phyloP scores from a whole-genome alignment of 2,329 filamentous ascomycete species.

The Trichoderma brevicompactum region DNA sequence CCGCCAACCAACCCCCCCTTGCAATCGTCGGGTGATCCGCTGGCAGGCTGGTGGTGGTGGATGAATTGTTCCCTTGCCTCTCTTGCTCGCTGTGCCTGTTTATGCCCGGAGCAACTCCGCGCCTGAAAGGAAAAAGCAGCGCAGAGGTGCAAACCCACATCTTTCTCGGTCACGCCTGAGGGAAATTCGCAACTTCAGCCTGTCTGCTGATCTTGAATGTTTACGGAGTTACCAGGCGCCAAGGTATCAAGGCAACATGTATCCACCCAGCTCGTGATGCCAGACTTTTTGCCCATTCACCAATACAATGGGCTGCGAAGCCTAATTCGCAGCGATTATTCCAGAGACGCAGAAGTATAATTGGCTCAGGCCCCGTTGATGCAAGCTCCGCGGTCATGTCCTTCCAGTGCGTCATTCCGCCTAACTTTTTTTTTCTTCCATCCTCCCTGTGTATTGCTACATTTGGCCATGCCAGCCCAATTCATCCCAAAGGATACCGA shows the following conservation, averaged over 20 bases:
- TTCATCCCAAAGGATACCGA: neutral
- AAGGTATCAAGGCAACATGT: slow-evolving; percentile 1
- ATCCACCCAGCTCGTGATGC: slow-evolving; percentile 9
- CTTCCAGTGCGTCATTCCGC: neutral
- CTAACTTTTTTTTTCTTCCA: slow-evolving; percentile 4
- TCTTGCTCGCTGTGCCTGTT: neutral
- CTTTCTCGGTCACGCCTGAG: slow-evolving; percentile 1
- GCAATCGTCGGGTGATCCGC: slow-evolving; percentile 17
- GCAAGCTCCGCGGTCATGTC: neutral
- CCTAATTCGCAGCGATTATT: neutral
- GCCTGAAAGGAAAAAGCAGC: neutral
- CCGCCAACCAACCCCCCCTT: neutral
- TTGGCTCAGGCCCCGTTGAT: neutral
- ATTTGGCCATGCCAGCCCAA: neutral
- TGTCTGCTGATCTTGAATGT: slow-evolving; percentile 6
- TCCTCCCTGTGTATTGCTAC: neutral
- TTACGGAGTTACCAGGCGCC: neutral
- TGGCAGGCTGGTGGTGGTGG: slow-evolving; percentile 14
- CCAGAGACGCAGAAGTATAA: neutral
- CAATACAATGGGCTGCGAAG: neutral
- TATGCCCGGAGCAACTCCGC: neutral
- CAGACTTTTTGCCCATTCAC: neutral
- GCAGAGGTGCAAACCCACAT: slow-evolving; percentile 6
- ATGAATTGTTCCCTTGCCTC: slow-evolving; percentile 1
- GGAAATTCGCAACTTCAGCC: slow-evolving; percentile 9